Evolutionary conservation across 2,329 filamentous ascomycete genomes (phyloP).

Genomic region (Emergomyces africanus): DNA sequence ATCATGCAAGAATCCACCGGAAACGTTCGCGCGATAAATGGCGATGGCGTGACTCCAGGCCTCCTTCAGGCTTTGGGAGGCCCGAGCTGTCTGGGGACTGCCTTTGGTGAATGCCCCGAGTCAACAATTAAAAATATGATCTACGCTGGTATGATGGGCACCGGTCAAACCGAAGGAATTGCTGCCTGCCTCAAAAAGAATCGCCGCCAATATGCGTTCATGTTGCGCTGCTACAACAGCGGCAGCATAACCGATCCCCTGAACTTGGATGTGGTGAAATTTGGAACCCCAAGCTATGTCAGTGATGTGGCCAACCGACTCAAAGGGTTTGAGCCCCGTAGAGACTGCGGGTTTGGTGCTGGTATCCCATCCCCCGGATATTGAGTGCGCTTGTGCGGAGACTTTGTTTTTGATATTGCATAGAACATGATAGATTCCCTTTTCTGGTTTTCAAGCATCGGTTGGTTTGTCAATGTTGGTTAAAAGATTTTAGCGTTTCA

Average conservation of each 20-base stretch:
- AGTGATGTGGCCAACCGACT: conserved; percentile 4
- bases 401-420: background rate
- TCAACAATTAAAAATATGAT: background rate
- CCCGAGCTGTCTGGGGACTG: background rate
- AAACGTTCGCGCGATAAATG: background rate
- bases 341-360: background rate
- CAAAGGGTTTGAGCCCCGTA: background rate
- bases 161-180: background rate
- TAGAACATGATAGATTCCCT: background rate
- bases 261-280: background rate
- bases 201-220: background rate
- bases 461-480: background rate
- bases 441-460: background rate
- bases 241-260: background rate
- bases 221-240: conserved; percentile 4
- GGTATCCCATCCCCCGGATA: background rate
- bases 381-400: background rate
- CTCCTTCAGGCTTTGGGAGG: conserved; percentile 1
- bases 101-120: background rate
- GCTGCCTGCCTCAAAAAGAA: background rate
- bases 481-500: background rate
- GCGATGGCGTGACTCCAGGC: conserved; percentile 1
- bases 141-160: background rate
- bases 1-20: conserved; percentile 4
- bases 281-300: conserved; percentile 1